These are phyloP conservation scores for Mycosarcoma mackinlayi DNA, from an alignment of 1,284 basidiomycete species.

Conservation along the genomic window DNA sequence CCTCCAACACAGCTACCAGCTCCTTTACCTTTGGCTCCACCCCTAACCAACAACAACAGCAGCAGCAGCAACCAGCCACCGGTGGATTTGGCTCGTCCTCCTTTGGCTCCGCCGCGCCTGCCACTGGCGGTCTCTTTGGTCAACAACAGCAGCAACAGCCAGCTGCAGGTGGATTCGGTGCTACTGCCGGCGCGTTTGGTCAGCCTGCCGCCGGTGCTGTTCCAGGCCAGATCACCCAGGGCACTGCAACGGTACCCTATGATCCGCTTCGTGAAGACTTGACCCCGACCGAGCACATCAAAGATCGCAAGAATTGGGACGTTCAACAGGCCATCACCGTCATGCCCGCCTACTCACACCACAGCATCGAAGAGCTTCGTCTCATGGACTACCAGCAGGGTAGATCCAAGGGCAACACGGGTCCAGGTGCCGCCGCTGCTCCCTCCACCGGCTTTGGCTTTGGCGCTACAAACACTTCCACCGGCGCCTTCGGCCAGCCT, in stretches of 20 bases:
- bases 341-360: conserved; percentile 56
- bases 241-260: conserved; percentile 57
- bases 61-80: conserved; percentile 35
- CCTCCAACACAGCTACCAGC: conserved; percentile 26
- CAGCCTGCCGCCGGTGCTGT: conserved; percentile 27
- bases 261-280: conserved; percentile 57
- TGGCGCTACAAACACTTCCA: conserved; percentile 27
- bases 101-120: conserved; percentile 29
- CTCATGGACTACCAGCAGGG: conserved; percentile 62
- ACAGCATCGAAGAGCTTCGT: conserved; percentile 60
- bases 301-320: conserved; percentile 60
- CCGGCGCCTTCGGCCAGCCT: conserved; percentile 53
- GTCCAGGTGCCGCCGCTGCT: conserved; percentile 43
- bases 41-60: conserved; percentile 32
- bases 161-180: conserved; percentile 45
- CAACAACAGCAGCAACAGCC: conserved; percentile 47
- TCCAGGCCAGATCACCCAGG: conserved; percentile 52
- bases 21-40: conserved; percentile 53
- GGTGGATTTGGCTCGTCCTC: conserved; percentile 49
- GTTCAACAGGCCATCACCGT: conserved; percentile 59
- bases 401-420: conserved; percentile 53
- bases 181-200: conserved; percentile 36
- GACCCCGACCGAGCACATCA: conserved; percentile 55
- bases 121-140: conserved; percentile 50
- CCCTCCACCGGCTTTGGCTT: conserved; percentile 53